Base-by-base conservation (phyloP, 2,329 filamentous ascomycete species). In the Xylariomycetidae sp. region DNA sequence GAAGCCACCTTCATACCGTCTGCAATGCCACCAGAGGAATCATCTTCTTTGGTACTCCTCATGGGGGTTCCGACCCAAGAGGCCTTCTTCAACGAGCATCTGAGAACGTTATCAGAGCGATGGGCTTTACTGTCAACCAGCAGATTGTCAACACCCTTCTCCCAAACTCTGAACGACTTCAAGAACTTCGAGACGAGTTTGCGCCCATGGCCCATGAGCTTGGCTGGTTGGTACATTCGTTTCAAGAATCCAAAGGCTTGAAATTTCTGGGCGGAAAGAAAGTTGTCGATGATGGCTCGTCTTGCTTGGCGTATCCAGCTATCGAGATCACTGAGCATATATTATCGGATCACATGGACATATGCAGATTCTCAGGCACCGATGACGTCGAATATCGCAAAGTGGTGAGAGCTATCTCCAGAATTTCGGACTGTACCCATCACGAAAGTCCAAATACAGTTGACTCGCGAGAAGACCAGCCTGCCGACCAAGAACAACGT, bases 241-340 rank as follows among this genome's bases (percentile, higher is more conserved):
- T 63, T 31, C 56, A 63, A 27, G 58, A 63, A 34, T 37, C 51
- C 31, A 14, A 36, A 8, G 40, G 33, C 6, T 19, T 46, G 4
- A 30, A 25, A 3, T 3, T 14, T 5, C 38, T 48, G 1, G 15
- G 33, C n/a, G 30, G 36, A 2, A 28, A 16, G 2, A 45, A 49
- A 48, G 50, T 63, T 11, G 61, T 63, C 2, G 54, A 64, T 8
- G 59, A 65, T 32, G 36, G 20, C 5, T 64, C 61, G 1, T 64
- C 62, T 1, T 59, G 39, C 36, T 40, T 65, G 8, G 46, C 53
- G 26, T 18, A 51, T 13, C 47, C 52, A 1, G 30, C 22, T 4
- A 30, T 58, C 15, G 61, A 65, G 30, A 53, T 43, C 12, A 49
- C 38, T 1, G 38, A 61, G 26, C 56, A 61, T 31, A 63, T 63